Conservation (phyloP, 805 yeast genomes). For the Grigorovia humatica region DNA sequence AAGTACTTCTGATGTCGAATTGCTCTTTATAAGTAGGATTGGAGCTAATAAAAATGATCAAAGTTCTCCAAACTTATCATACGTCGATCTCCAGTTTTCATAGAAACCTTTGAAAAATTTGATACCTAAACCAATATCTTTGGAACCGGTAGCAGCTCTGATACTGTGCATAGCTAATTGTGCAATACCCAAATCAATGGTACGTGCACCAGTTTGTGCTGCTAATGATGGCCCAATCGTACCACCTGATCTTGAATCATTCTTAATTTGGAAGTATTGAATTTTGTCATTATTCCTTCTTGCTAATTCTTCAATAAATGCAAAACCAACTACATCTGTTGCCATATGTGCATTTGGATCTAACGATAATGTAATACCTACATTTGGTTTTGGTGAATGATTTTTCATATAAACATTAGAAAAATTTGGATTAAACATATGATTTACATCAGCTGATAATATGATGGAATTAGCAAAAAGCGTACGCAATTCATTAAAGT, state of each 20-base stretch:
- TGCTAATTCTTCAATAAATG: slow-evolving; percentile 63
- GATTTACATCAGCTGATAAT: slow-evolving; percentile 77
- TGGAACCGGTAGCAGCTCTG: slow-evolving; percentile 69
- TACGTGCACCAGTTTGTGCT: slow-evolving; percentile 57
- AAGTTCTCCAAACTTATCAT: slow-evolving; percentile 42
- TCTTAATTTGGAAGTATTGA: slow-evolving; percentile 80
- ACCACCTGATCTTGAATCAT: slow-evolving; percentile 79
- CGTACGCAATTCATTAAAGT: slow-evolving; percentile 24
- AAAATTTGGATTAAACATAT: slow-evolving; percentile 74
- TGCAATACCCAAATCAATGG: slow-evolving; percentile 74
- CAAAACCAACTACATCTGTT: slow-evolving; percentile 64
- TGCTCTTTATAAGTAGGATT: too few relatives aligned
- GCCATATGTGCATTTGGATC: slow-evolving; percentile 82
- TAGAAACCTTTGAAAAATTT: slow-evolving; percentile 65
- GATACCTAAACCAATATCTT: slow-evolving; percentile 66
- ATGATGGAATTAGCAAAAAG: slow-evolving; percentile 67
- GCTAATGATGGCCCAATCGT: slow-evolving; percentile 73
- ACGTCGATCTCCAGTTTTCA: slow-evolving; percentile 52
- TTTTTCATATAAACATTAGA: slow-evolving; percentile 56
- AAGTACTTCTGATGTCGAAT: too few relatives aligned
- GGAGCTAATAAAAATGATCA: slow-evolving; percentile 9
- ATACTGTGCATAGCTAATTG: slow-evolving; percentile 83
- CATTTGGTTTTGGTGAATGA: slow-evolving; percentile 74
- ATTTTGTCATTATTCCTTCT: slow-evolving; percentile 49
- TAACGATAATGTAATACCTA: slow-evolving; percentile 57